Conservation (phyloP, 116 monocot species). For the Phalaenopsis hybrid region DNA sequence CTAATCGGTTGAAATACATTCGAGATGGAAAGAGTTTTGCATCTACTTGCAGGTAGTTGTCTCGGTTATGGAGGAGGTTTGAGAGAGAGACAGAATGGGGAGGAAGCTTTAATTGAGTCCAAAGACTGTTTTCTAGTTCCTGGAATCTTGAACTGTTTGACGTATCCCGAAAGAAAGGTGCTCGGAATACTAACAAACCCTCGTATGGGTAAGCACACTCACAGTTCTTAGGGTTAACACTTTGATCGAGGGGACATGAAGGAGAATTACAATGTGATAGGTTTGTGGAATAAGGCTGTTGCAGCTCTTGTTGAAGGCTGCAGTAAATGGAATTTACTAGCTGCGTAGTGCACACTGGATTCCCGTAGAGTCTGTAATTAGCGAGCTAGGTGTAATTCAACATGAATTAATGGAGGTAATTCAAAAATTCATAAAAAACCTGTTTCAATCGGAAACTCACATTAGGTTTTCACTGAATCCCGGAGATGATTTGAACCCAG, state of each 20-base stretch:
- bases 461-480: conserved; percentile 24
- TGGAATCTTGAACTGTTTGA: conserved; percentile 23
- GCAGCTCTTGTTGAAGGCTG: conserved; percentile 11
- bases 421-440: not conserved
- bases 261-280: conserved; percentile 12
- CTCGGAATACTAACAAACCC: conserved; percentile 27
- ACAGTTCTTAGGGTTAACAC: conserved; percentile 27
- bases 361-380: conserved; percentile 25
- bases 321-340: conserved; percentile 16
- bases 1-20: conserved; percentile 23
- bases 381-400: not conserved
- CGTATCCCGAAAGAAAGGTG: conserved; percentile 31
- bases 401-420: not conserved
- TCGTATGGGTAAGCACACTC: conserved; percentile 30
- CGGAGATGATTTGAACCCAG: conserved; percentile 2
- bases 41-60: conserved; percentile 22
- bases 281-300: conserved; percentile 17
- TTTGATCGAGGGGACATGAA: conserved; percentile 15
- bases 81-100: conserved; percentile 19
- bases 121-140: conserved; percentile 23
- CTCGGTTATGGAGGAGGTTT: conserved; percentile 11
- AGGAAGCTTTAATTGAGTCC: conserved; percentile 21
- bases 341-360: conserved; percentile 23
- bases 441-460: conserved; percentile 10
- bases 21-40: conserved; percentile 25